These are phyloP conservation scores for Arctium lappa DNA, from an alignment of 129 eudicot genomes.

Conservation along the genomic window DNA sequence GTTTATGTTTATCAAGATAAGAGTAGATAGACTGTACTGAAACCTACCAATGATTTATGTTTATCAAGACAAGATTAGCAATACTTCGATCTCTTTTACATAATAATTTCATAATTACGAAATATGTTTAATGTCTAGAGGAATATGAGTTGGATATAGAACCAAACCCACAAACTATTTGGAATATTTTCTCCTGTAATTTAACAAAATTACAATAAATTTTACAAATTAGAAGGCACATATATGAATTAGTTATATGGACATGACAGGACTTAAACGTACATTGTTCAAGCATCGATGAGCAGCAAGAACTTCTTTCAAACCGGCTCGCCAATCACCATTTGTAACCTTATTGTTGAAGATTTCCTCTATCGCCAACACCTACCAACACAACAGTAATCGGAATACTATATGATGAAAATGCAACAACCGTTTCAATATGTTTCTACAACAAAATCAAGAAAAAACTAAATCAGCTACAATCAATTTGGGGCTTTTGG, in stretches of 20 bases:
- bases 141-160: neutral
- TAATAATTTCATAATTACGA: neutral
- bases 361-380: slow-evolving; percentile 83
- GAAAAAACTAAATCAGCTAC: too few relatives aligned
- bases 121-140: neutral
- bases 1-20: too few relatives aligned
- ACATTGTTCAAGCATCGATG: slow-evolving; percentile 49
- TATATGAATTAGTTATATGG: too few relatives aligned
- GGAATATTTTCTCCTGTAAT: neutral
- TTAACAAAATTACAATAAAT: too few relatives aligned
- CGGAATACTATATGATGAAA: neutral
- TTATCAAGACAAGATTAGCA: neutral
- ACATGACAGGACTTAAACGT: too few relatives aligned
- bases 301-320: slow-evolving; percentile 93
- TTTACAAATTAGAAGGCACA: too few relatives aligned
- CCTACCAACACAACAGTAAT: slow-evolving; percentile 40
- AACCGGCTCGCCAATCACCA: slow-evolving; percentile 99
- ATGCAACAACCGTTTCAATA: too few relatives aligned
- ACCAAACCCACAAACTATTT: neutral
- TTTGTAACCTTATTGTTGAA: slow-evolving; percentile 81
- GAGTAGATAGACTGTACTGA: neutral
- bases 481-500: too few relatives aligned
- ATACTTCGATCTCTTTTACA: neutral
- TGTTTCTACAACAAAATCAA: too few relatives aligned
- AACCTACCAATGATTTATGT: neutral